phyloP scores from a whole-genome alignment of 2,329 filamentous ascomycete genomes.

The Scytalidium sp. region DNA sequence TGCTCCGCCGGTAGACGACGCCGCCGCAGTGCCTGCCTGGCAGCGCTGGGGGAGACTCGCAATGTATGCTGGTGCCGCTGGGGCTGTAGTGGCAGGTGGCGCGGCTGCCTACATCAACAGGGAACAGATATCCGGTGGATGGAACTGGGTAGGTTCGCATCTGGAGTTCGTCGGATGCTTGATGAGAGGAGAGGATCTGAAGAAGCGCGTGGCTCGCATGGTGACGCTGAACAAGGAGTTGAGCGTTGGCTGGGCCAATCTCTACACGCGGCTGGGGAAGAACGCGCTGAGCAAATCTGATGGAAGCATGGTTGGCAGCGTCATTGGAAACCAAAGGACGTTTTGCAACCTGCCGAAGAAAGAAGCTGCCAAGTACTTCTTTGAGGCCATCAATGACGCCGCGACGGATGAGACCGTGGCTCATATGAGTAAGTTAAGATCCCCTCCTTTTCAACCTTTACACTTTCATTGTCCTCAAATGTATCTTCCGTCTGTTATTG shows the following conservation, averaged over 20 bases:
- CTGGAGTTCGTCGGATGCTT: slow-evolving; percentile 92
- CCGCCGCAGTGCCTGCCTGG: slow-evolving; percentile 52
- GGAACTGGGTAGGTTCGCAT: slow-evolving; percentile 83
- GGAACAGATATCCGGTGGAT: slow-evolving; percentile 73
- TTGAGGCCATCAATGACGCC: slow-evolving; percentile 72
- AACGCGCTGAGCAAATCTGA: slow-evolving; percentile 53
- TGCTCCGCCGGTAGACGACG: slow-evolving; percentile 35
- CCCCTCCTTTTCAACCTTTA: not conserved
- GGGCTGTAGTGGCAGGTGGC: slow-evolving; percentile 75
- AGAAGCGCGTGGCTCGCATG: slow-evolving; percentile 67
- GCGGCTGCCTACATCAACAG: slow-evolving; percentile 85
- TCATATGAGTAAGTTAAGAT: slow-evolving; percentile 62
- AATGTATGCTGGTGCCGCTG: slow-evolving; percentile 80
- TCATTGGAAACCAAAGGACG: slow-evolving; percentile 71
- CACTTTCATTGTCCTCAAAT: not conserved
- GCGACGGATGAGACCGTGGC: slow-evolving; percentile 76
- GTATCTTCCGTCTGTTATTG: slow-evolving; percentile 4
- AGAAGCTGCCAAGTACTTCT: slow-evolving; percentile 55
- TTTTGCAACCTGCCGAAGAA: slow-evolving; percentile 80
- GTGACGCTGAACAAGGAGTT: slow-evolving; percentile 62
- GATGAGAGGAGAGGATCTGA: slow-evolving; percentile 77
- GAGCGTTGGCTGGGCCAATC: slow-evolving; percentile 74
- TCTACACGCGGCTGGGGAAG: slow-evolving; percentile 81
- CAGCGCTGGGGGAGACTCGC: slow-evolving; percentile 81
- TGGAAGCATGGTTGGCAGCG: slow-evolving; percentile 49